A percentile compares a stretch with the other conserved stretches of the same genome.
These are phyloP conservation scores for Penicillium cosmopolitanum DNA, from an alignment of 495 filamentous ascomycete species.

Conservation along the genomic window DNA sequence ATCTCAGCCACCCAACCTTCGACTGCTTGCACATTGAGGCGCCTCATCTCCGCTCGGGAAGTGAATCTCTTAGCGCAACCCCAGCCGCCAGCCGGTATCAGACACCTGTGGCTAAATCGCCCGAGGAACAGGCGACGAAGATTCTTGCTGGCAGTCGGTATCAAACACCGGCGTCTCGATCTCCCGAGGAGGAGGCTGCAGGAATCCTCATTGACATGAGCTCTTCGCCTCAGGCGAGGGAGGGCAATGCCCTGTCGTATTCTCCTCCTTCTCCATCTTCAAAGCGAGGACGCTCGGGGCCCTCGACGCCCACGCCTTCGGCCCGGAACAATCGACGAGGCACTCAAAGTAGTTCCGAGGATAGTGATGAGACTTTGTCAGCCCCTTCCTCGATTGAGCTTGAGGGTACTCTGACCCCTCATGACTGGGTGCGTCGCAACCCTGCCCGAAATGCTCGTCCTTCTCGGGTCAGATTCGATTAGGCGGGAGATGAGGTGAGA, in stretches of 20 bases:
- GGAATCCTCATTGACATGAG: not conserved
- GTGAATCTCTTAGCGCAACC: too few species aligned
- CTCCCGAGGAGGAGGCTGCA: not conserved
- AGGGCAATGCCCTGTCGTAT: too few species aligned
- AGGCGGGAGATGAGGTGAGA: too few species aligned
- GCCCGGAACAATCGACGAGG: not conserved
- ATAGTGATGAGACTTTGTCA: slow-evolving; percentile 1
- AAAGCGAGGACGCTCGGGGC: too few species aligned
- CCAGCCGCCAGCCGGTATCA: too few species aligned
- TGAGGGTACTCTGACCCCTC: not conserved
- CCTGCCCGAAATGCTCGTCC: slow-evolving; percentile 15
- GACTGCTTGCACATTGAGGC: not conserved
- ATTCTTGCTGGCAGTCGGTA: too few species aligned
- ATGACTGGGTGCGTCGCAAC: slow-evolving; percentile 8
- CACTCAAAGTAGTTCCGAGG: not conserved
- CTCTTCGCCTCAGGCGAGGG: too few species aligned
- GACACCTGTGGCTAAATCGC: too few species aligned
- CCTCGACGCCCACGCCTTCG: not conserved
- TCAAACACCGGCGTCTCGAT: not conserved
- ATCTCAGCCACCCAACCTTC: slow-evolving; percentile 26
- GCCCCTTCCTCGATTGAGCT: not conserved
- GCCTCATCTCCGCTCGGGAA: not conserved
- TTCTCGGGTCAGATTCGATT: not conserved
- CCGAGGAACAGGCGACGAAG: too few species aligned
- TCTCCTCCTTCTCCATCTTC: too few species aligned